Base-by-base conservation (phyloP, 768 basidiomycete genomes). In the Pleurotus platypus region DNA sequence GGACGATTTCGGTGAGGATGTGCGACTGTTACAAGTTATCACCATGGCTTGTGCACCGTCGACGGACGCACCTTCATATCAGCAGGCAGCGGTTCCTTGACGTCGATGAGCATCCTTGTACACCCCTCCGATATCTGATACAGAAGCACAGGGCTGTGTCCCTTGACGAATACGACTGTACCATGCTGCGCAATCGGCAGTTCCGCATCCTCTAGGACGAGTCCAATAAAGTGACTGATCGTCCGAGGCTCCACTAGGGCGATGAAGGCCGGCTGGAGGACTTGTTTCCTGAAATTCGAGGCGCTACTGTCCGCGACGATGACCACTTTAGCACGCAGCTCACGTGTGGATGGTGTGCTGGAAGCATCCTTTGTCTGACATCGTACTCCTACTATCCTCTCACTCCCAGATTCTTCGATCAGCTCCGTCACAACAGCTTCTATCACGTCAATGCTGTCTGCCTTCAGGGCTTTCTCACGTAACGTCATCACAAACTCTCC, bases 251-350 rank as follows among this genome's bases (percentile, higher is more conserved):
- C 84, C 8, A 30, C 30, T 11, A 9, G 7, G 30, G 30, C 9
- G 47, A 66, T 66, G 8, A 72, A 70, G 12, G 76, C 68, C 35
- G 68, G 63, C 53, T 82, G 82, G 78, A 87, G 78, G n/a, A 93
- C 83, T 1, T 75, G 58, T 8, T 70, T 77, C 49, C 96, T 80
- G 77, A 99, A 94, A 65, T 95, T 97, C 3, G 92, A 95, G 73
- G 92, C 91, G 70, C 93, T 96, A 0, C 96, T 96, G 67, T 99
- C 96, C 2, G 95, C 94, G 57, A 98, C 73, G 67, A 98, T 74
- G 47, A 93, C 90, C 48, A 98, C 69, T 61, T 89, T 85, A 0
- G 92, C 94, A 9, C 30, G 30, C 7, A 30, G 30, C 9, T 30
- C 30, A 58, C 75, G 79, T 63, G 86, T 86, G n/a, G n/a, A 9